Conservation (phyloP, 306 rosid species). For the Prosopis cineraria region DNA sequence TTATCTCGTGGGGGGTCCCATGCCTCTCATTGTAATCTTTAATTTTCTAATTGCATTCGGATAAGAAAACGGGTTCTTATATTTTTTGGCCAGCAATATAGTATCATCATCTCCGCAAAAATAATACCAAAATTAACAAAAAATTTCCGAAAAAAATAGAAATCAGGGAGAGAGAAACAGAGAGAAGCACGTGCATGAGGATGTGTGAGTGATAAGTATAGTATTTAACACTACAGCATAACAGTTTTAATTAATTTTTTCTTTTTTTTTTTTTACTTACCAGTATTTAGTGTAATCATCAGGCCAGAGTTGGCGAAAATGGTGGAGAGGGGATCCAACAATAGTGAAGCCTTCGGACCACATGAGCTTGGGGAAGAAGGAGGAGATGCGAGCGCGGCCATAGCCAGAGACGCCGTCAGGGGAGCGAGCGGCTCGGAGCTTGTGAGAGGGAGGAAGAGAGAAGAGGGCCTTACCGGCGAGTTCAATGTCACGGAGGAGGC, state of each 20-base stretch:
- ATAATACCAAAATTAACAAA: background rate
- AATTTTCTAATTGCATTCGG: slow-evolving; percentile 43
- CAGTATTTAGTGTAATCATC: slow-evolving; percentile 61
- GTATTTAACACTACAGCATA: background rate
- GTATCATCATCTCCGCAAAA: slow-evolving; percentile 33
- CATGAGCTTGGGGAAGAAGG: slow-evolving; percentile 95
- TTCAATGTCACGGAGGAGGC: slow-evolving; percentile 57
- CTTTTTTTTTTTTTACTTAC: slow-evolving; percentile 31
- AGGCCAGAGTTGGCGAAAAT: slow-evolving; percentile 90
- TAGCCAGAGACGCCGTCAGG: slow-evolving; percentile 77
- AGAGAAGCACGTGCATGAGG: slow-evolving; percentile 12
- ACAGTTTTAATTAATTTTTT: background rate
- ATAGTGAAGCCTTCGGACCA: slow-evolving; percentile 96
- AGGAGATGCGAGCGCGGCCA: slow-evolving; percentile 78
- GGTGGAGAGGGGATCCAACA: slow-evolving; percentile 72
- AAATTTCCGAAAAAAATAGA: background rate
- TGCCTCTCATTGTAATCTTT: slow-evolving; percentile 47
- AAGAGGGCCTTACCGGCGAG: slow-evolving; percentile 49
- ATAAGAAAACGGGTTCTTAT: slow-evolving; percentile 32
- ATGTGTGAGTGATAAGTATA: background rate
- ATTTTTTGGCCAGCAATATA: slow-evolving; percentile 18
- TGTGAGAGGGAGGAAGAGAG: slow-evolving; percentile 62
- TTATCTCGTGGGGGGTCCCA: slow-evolving; percentile 64
- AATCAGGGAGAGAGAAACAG: background rate
- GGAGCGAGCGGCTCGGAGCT: slow-evolving; percentile 72